Evolutionary conservation across 1,284 basidiomycete genomes (phyloP).

Genomic region (Naganishia liquefaciens): DNA sequence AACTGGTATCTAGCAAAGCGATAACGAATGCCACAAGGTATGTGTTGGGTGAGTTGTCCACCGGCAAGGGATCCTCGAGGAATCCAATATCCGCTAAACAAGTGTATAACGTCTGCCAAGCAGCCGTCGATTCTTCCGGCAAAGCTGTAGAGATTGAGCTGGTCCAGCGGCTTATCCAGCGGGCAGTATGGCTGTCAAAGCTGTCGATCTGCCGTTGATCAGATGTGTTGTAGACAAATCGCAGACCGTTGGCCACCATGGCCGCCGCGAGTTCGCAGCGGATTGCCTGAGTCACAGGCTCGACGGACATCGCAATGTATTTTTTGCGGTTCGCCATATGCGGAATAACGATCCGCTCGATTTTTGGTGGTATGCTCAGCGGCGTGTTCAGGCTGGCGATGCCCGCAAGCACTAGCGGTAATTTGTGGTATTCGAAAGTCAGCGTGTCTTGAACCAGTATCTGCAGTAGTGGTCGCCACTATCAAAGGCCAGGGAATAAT

Average conservation of each 20-base stretch:
- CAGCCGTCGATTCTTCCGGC: not conserved
- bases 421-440: not conserved
- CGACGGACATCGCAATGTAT: slow-evolving; percentile 10
- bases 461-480: slow-evolving; percentile 3
- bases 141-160: not conserved
- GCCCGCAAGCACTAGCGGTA: slow-evolving; percentile 6
- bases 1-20: not conserved
- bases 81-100: slow-evolving; percentile 11
- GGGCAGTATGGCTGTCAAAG: slow-evolving; percentile 9
- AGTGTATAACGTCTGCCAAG: slow-evolving; percentile 1
- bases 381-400: slow-evolving; percentile 5
- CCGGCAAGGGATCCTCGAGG: slow-evolving; percentile 12
- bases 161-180: slow-evolving; percentile 12
- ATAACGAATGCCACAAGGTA: slow-evolving; percentile 12
- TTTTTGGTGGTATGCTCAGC: not conserved
- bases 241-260: slow-evolving; percentile 15
- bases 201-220: slow-evolving; percentile 20
- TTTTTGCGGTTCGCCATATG: slow-evolving; percentile 19
- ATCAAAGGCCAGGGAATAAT: no score
- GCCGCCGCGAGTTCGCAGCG: slow-evolving; percentile 9
- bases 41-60: slow-evolving; percentile 21
- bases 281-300: not conserved
- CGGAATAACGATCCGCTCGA: slow-evolving; percentile 10
- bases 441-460: slow-evolving; percentile 1
- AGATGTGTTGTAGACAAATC: slow-evolving; percentile 14